Conservation (phyloP, 2,329 filamentous ascomycete species). For the Parastagonospora nodorum region DNA sequence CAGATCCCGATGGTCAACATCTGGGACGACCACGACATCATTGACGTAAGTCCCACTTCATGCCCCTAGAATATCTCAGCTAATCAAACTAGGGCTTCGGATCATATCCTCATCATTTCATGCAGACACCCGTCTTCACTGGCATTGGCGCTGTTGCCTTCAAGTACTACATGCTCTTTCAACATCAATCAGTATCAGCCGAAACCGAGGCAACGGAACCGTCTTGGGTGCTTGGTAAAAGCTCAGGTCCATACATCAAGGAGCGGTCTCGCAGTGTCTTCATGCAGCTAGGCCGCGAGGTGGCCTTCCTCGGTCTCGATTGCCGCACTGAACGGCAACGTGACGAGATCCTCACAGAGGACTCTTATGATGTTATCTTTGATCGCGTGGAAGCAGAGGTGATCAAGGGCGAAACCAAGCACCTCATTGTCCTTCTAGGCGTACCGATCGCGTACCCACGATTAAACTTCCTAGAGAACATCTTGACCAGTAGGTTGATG, state of each 20-base stretch:
- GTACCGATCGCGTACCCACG: slow-evolving; percentile 61
- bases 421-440: slow-evolving; percentile 84
- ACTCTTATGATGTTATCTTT: slow-evolving; percentile 85
- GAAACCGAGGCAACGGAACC: slow-evolving; percentile 85
- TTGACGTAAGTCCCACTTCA: slow-evolving; percentile 47
- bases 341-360: slow-evolving; percentile 77
- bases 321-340: slow-evolving; percentile 88
- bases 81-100: slow-evolving; percentile 71
- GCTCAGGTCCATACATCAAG: slow-evolving; percentile 86
- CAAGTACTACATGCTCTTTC: slow-evolving; percentile 99
- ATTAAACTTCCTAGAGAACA: slow-evolving; percentile 65
- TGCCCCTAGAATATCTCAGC: slow-evolving; percentile 59
- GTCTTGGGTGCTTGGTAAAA: slow-evolving; percentile 83
- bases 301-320: slow-evolving; percentile 86
- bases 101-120: slow-evolving; percentile 89
- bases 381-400: slow-evolving; percentile 83
- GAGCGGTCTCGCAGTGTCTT: slow-evolving; percentile 86
- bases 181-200: slow-evolving; percentile 84
- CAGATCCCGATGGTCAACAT: slow-evolving; percentile 99
- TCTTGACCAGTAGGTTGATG: slow-evolving; percentile 82
- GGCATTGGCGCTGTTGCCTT: slow-evolving; percentile 90
- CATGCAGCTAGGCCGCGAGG: slow-evolving; percentile 76
- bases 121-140: slow-evolving; percentile 86
- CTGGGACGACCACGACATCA: slow-evolving; percentile 83
- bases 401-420: slow-evolving; percentile 80